Evolutionary conservation across 306 rosid species (phyloP).

Genomic region (Oxytropis ochrocephala): DNA sequence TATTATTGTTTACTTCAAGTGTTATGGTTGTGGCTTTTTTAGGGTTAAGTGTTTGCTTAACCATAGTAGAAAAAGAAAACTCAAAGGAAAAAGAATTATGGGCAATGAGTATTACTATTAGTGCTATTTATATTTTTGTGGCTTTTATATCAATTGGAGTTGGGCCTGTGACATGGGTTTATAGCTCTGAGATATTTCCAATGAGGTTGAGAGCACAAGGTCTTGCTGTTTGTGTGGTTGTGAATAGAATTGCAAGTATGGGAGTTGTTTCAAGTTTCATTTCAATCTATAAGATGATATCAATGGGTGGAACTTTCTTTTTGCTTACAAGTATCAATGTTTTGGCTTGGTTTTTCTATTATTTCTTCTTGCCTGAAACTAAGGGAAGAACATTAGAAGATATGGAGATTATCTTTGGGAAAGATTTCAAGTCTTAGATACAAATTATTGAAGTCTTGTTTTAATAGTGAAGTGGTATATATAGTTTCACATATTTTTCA

Average conservation of each 20-base stretch:
- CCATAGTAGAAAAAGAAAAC: slow-evolving; percentile 44
- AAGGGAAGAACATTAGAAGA: slow-evolving; percentile 73
- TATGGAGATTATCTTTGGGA: slow-evolving; percentile 41
- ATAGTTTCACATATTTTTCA: no score
- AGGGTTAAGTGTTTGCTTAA: slow-evolving; percentile 37
- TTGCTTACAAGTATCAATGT: slow-evolving; percentile 39
- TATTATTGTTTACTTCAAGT: slow-evolving; percentile 40
- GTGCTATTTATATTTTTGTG: slow-evolving; percentile 31
- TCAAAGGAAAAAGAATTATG: slow-evolving; percentile 32
- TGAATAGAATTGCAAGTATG: slow-evolving; percentile 49
- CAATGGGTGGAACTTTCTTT: slow-evolving; percentile 64
- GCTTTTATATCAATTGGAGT: slow-evolving; percentile 53
- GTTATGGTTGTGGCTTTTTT: slow-evolving; percentile 35
- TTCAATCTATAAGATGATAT: slow-evolving; percentile 48
- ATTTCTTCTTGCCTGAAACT: slow-evolving; percentile 65
- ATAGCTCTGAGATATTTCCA: slow-evolving; percentile 72
- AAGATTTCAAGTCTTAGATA: neutral
- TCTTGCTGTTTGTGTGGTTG: slow-evolving; percentile 42
- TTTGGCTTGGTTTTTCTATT: slow-evolving; percentile 50
- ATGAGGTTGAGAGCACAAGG: slow-evolving; percentile 67
- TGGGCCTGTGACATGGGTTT: slow-evolving; percentile 75
- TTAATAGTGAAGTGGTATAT: no score
- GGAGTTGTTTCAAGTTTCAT: slow-evolving; percentile 40
- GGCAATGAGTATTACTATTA: slow-evolving; percentile 36
- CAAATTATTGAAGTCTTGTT: neutral